phyloP scores from a whole-genome alignment of 1,139 yeast genomes.

The Spathaspora sp. region DNA sequence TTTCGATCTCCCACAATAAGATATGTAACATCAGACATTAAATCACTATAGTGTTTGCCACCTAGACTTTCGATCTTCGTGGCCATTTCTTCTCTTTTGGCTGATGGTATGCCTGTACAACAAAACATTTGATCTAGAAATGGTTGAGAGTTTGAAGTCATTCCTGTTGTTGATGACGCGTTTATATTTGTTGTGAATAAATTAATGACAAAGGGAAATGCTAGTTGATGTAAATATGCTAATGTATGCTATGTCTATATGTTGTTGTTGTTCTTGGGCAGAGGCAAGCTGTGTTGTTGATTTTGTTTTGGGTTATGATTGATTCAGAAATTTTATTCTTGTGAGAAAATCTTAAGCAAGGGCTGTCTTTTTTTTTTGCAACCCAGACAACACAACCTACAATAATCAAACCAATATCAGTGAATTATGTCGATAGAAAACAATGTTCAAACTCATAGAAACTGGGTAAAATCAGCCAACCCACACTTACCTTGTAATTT shows the following conservation, averaged over 20 bases:
- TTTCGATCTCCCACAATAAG: conserved; percentile 66
- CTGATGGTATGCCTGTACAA: conserved; percentile 39
- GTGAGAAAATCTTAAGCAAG: background rate
- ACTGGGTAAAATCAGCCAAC: background rate
- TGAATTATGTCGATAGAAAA: background rate
- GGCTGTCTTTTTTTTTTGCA: background rate
- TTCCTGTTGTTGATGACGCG: background rate
- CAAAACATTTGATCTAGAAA: conserved; percentile 39
- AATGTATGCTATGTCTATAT: background rate
- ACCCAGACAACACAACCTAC: background rate
- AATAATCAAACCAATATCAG: background rate
- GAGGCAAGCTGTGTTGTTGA: background rate
- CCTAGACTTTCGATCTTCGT: conserved; percentile 57
- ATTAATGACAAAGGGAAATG: background rate
- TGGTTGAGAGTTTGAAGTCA: conserved; percentile 19
- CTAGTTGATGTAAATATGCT: background rate
- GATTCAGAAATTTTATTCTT: background rate
- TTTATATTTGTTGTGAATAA: background rate
- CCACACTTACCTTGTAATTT: background rate
- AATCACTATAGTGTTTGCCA: conserved; percentile 57
- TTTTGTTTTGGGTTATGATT: background rate
- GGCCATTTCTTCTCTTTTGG: conserved; percentile 31
- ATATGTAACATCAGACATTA: conserved; percentile 66
- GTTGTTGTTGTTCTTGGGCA: background rate
- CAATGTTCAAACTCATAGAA: background rate